These are phyloP conservation scores for Mercurialis annua DNA, from an alignment of 345 rosid species.

Conservation along the genomic window DNA sequence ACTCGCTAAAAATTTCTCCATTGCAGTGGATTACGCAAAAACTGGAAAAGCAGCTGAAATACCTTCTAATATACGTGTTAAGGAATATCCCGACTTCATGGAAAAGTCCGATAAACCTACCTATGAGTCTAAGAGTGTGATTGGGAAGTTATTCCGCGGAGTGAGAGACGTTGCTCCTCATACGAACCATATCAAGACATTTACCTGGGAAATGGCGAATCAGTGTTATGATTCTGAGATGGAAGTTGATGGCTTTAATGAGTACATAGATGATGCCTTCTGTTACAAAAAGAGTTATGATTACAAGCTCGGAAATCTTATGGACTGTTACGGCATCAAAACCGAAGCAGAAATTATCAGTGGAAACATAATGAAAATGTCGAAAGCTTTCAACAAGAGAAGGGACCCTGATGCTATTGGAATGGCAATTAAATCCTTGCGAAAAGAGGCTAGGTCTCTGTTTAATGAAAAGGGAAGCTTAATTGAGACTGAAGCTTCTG, in stretches of 20 bases:
- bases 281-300: constrained; percentile 44
- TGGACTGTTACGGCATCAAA: constrained; percentile 54
- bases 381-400: constrained; percentile 40
- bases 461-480: too few species aligned
- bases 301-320: constrained; percentile 45
- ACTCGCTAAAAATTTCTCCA: constrained; percentile 44
- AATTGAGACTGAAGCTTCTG: constrained; percentile 19
- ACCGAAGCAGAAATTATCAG: constrained; percentile 57
- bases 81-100: constrained; percentile 59
- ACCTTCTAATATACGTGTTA: constrained; percentile 35
- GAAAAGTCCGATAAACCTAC: constrained; percentile 50
- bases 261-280: constrained; percentile 40
- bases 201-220: constrained; percentile 40
- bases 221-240: constrained; percentile 44
- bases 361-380: constrained; percentile 46
- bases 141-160: constrained; percentile 54
- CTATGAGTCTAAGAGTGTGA: constrained; percentile 43
- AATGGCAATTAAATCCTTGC: constrained; percentile 40
- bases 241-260: constrained; percentile 53
- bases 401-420: constrained; percentile 47
- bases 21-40: constrained; percentile 59
- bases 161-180: constrained; percentile 39
- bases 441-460: too few species aligned
- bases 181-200: constrained; percentile 25
- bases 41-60: constrained; percentile 55